phyloP scores from a whole-genome alignment of 2,329 filamentous ascomycete species.

The Tolypocladium ophioglossoides region DNA sequence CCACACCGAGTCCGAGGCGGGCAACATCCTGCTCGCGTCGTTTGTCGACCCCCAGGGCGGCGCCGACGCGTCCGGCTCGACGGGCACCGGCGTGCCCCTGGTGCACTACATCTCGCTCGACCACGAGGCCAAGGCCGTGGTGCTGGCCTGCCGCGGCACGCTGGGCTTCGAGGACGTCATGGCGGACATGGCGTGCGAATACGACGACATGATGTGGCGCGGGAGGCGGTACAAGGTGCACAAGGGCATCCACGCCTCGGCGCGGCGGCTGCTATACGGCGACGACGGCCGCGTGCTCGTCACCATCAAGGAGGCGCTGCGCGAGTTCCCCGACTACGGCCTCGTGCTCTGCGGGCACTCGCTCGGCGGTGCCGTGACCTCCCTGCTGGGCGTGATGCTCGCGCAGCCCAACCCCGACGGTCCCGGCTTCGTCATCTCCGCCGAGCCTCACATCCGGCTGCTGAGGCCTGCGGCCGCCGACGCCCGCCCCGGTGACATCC shows the following conservation, averaged over 20 bases:
- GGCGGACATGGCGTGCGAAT: constrained; percentile 65
- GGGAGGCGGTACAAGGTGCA: constrained; percentile 59
- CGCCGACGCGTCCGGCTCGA: constrained; percentile 52
- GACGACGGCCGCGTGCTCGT: constrained; percentile 56
- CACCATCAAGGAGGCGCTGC: constrained; percentile 54
- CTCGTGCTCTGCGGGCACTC: constrained; percentile 61
- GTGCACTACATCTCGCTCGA: constrained; percentile 66
- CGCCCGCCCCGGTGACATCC: constrained; percentile 23
- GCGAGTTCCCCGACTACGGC: constrained; percentile 58
- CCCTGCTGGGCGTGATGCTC: constrained; percentile 60
- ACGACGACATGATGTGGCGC: constrained; percentile 54
- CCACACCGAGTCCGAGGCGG: constrained; percentile 47
- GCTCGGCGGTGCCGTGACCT: constrained; percentile 58
- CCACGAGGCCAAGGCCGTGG: constrained; percentile 60
- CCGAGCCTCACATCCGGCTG: constrained; percentile 32
- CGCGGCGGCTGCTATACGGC: constrained; percentile 55
- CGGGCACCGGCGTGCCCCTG: constrained; percentile 55
- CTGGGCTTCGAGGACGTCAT: constrained; percentile 65
- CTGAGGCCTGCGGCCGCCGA: constrained; percentile 21
- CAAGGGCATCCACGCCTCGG: constrained; percentile 65
- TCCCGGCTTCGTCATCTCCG: constrained; percentile 52
- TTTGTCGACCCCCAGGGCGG: constrained; percentile 61
- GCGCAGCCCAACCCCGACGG: constrained; percentile 47
- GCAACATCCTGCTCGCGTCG: constrained; percentile 55
- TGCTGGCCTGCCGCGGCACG: constrained; percentile 62